Evolutionary conservation across 2,329 filamentous ascomycete species (phyloP), one percentile per base, ranked within the genome.

Genomic region (Exophiala sp.): DNA sequence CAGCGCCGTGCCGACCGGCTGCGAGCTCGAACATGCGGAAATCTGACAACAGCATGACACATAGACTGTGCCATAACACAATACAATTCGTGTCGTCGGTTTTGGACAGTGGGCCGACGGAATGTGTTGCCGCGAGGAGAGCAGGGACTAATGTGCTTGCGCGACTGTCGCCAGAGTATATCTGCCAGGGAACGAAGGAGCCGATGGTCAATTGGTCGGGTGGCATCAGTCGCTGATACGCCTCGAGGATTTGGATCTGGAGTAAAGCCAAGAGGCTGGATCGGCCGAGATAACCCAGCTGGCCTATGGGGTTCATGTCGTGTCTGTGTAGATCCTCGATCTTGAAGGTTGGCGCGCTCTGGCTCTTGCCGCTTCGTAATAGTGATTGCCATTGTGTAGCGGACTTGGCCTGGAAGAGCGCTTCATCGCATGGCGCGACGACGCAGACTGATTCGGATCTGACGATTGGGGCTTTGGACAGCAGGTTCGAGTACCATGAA

Each of bases 51-150:
- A 80, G 69, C 59, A 72, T 74, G 71, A 80, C 78, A 59, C 75
- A 78, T 49, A 78, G 73, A 40, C 75, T 73, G 58, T 81, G 78
- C 78, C 78, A 81, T 35, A 79, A 71, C 3, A 79, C 69, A 1
- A 75, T 64, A 3, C 75, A 75, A 46, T 80, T 81, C 2, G 78
- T 70, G 47, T 78, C 58, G 53, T 61, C 55, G 44, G 52, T 41
- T 29, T 50, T 54, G n/a, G 53, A 42, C 20, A 56, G 38, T 4
- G 58, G 58, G 8, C 58, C 58, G 14, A 52, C 55, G 4, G 55
- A 54, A 20, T 39, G 44, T 14, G 47, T 54, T 4, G 55, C 55
- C 2, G 55, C 58, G 5, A 61, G 56, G 1, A 61, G 16, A n/a
- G 58, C 53, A 1, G 58, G 56, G 10, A 61, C 47, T 10, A 59